phyloP scores from a whole-genome alignment of 495 filamentous ascomycete genomes.

The Lophium mytilinum region DNA sequence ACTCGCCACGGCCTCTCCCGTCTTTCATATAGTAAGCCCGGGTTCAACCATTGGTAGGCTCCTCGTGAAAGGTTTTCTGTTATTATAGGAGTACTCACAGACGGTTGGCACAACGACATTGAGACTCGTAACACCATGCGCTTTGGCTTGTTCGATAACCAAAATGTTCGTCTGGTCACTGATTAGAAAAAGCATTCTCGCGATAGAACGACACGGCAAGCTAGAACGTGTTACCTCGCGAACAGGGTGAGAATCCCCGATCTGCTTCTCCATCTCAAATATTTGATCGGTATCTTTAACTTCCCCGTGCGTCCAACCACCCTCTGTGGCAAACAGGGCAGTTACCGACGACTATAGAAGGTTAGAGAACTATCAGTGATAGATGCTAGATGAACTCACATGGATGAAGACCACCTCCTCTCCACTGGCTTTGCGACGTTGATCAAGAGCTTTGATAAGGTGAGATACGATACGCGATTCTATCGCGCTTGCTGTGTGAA shows the following conservation, averaged over 20 bases:
- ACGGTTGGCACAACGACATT: conserved; percentile 28
- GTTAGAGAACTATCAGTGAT: neutral
- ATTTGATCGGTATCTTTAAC: conserved; percentile 29
- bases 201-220: no score
- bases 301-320: conserved; percentile 30
- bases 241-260: conserved; percentile 22
- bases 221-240: conserved; percentile 18
- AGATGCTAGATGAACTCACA: conserved; percentile 17
- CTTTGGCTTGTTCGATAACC: conserved; percentile 27
- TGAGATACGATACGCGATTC: neutral
- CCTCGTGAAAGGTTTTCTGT: neutral
- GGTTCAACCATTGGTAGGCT: no score
- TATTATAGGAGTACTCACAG: conserved; percentile 27
- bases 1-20: conserved; percentile 33
- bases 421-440: conserved; percentile 24
- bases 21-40: conserved; percentile 18
- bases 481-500: conserved; percentile 14
- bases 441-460: conserved; percentile 25
- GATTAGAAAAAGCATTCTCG: conserved; percentile 5
- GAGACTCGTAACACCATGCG: conserved; percentile 30
- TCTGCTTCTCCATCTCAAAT: conserved; percentile 26
- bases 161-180: conserved; percentile 23
- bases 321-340: conserved; percentile 25
- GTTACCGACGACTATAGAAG: conserved; percentile 25
- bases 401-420: conserved; percentile 30